A percentile compares a stretch with the other conserved stretches of the same genome.
phyloP scores from a whole-genome alignment of 768 basidiomycete species.

The Lyophyllum atratum region DNA sequence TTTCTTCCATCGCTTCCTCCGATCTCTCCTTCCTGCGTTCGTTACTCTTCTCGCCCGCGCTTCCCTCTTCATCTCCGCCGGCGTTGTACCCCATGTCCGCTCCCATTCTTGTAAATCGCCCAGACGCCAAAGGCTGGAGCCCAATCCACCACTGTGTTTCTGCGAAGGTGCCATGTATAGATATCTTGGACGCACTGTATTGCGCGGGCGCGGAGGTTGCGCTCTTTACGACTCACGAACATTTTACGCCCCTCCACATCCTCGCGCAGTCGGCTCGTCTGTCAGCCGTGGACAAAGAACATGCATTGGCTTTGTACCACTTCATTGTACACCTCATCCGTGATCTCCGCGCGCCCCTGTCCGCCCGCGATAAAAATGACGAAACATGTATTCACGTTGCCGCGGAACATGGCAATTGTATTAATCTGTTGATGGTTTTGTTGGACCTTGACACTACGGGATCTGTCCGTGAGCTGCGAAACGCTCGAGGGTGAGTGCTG shows the following conservation, averaged over 20 bases:
- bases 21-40: slow-evolving; percentile 55
- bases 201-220: slow-evolving; percentile 76
- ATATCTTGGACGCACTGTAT: slow-evolving; percentile 70
- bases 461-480: slow-evolving; percentile 58
- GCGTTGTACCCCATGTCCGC: slow-evolving; percentile 46
- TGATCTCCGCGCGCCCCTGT: slow-evolving; percentile 69
- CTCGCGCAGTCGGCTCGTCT: slow-evolving; percentile 47
- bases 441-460: slow-evolving; percentile 65
- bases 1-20: slow-evolving; percentile 51
- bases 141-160: slow-evolving; percentile 71
- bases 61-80: slow-evolving; percentile 38
- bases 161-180: slow-evolving; percentile 52
- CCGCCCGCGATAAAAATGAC: slow-evolving; percentile 63
- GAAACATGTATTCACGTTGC: slow-evolving; percentile 84
- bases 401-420: slow-evolving; percentile 70
- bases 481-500: slow-evolving; percentile 65
- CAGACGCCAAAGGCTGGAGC: slow-evolving; percentile 71
- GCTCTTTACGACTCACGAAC: slow-evolving; percentile 64
- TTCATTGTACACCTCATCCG: slow-evolving; percentile 69
- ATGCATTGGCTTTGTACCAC: slow-evolving; percentile 45
- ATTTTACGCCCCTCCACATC: slow-evolving; percentile 70
- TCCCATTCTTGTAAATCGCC: slow-evolving; percentile 65
- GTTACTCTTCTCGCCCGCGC: slow-evolving; percentile 52
- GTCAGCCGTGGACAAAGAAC: slow-evolving; percentile 32
- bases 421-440: slow-evolving; percentile 62